Conservation (phyloP, 177 flowering plant species). For the Vitis hybrid region DNA sequence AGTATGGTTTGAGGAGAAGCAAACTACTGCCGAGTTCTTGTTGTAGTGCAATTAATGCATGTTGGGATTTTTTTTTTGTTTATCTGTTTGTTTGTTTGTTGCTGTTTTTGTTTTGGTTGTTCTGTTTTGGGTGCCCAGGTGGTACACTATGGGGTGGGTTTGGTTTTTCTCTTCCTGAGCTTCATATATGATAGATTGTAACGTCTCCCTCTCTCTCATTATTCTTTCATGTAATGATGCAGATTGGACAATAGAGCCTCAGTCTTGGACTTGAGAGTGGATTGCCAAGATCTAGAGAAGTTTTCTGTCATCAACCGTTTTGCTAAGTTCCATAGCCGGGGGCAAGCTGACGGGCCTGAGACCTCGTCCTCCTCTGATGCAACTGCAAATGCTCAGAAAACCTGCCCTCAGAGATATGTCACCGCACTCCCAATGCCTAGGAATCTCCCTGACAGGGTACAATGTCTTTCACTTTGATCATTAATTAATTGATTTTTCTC, state of each 20-base stretch:
- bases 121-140: too few relatives aligned
- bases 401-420: conserved; percentile 71
- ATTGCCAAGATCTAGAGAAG: conserved; percentile 72
- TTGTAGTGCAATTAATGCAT: not conserved
- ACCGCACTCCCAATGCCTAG: conserved; percentile 68
- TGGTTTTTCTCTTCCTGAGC: not conserved
- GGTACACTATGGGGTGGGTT: not conserved
- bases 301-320: conserved; percentile 74
- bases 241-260: conserved; percentile 74
- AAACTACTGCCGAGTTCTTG: too few relatives aligned
- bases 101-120: too few relatives aligned
- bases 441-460: conserved; percentile 79
- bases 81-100: not conserved
- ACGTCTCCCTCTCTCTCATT: not conserved
- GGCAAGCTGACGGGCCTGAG: conserved; percentile 48
- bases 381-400: conserved; percentile 27
- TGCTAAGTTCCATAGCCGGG: conserved; percentile 77
- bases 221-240: conserved; percentile 23
- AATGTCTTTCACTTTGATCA: conserved; percentile 78
- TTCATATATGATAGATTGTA: not conserved
- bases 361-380: conserved; percentile 43
- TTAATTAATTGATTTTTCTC: conserved; percentile 46
- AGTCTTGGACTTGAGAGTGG: conserved; percentile 61
- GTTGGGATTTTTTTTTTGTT: not conserved
- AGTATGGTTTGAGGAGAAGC: too few relatives aligned